Percentiles rank a stretch among this genome's conserved stretches.
Evolutionary conservation across 2,329 filamentous ascomycete species (phyloP).

Genomic region (Alternaria sp.): DNA sequence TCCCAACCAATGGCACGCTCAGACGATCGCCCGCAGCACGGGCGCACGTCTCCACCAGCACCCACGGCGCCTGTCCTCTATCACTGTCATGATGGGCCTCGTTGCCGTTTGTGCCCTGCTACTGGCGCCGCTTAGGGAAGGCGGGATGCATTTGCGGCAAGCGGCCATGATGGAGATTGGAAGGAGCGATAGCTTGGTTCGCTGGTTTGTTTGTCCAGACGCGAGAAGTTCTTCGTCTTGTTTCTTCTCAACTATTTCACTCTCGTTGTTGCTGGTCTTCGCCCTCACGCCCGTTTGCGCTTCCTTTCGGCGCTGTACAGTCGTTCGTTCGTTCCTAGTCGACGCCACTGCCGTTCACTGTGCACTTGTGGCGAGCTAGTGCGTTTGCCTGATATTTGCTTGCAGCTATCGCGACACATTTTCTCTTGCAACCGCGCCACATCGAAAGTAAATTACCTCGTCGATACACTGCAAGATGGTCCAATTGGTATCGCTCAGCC

Average conservation of each 20-base stretch:
- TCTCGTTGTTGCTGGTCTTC: background rate
- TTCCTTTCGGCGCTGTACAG: background rate
- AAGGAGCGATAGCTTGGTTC: conserved; percentile 3
- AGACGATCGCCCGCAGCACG: background rate
- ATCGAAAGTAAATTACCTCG: background rate
- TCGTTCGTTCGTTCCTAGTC: background rate
- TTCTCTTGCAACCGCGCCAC: background rate
- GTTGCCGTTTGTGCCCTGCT: conserved; percentile 4
- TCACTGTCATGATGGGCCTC: conserved; percentile 1
- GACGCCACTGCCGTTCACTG: background rate
- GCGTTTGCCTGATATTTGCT: background rate
- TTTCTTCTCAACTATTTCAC: background rate
- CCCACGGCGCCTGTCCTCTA: background rate
- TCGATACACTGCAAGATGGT: conserved; percentile 12
- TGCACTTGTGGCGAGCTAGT: background rate
- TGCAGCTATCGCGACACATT: background rate
- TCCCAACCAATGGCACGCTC: conserved; percentile 1
- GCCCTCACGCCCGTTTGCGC: background rate
- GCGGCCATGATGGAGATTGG: background rate
- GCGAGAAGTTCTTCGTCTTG: background rate
- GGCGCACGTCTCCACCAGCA: background rate
- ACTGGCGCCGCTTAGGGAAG: conserved; percentile 2
- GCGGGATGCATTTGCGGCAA: background rate
- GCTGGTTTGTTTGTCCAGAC: background rate
- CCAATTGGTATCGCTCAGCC: conserved; percentile 11